Evolutionary conservation across 768 basidiomycete genomes (phyloP), one percentile per base, ranked within the genome.

Genomic region (Kwoniella sp.): DNA sequence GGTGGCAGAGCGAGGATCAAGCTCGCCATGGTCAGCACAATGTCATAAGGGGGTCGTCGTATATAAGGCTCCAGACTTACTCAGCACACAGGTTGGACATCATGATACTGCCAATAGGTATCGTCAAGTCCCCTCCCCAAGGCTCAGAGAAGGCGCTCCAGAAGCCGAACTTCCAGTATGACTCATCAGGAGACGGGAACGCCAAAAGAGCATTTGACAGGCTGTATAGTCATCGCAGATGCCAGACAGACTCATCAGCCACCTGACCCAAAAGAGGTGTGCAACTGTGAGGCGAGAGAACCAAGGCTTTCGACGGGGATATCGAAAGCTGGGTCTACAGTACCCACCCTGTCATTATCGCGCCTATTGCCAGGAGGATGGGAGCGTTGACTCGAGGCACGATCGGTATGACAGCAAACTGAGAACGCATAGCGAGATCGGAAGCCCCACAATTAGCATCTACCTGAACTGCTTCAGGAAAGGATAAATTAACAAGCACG

Each of bases 81-180:
- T 68, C 65, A 12, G 51, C 55, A 49, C 72, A 67, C 8, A 73
- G 55, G 44, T 72, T 73, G 22, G 70, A 67, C 13, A 76, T 67
- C 57, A 67, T 46, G 53, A 70, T 57, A 1, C 37, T 55, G 1
- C 64, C 68, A 27, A 70, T 55, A 2, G 48, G 50, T 15, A 57
- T 54, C 1, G 60, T 67, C 17, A 73, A 63, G 48, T 76, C 74
- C 3, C 65, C 63, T 7, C 73, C 73, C 24, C 66, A 69, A 0
- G 74, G 71, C 10, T 58, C 44, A 2, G 64, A 21, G 15, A 70
- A 27, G 13, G 65, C 55, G 1, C 59, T 64, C 2, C 65, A 27
- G 48, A 77, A 77, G 29, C 68, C 65, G 24, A 50, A 63, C 2
- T 57, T 61, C 72, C 70, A 77, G 37, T 72, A 77, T 25, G 27